Conservation (phyloP, 2,329 filamentous ascomycete species). For the Fusarium sp. region DNA sequence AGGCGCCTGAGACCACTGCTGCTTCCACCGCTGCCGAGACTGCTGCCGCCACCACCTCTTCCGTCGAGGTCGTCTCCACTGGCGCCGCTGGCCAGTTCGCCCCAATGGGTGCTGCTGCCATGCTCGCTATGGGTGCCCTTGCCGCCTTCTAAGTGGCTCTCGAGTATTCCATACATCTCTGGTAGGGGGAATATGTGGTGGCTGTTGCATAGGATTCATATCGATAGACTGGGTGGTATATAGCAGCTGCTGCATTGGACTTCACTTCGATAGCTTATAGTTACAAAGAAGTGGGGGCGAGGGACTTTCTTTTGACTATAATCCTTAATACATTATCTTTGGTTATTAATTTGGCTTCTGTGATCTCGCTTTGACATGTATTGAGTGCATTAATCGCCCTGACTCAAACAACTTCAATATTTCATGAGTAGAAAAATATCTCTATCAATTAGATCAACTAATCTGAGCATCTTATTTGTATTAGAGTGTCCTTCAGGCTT, state of each 20-base stretch:
- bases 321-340: background rate
- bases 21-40: background rate
- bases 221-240: background rate
- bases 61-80: background rate
- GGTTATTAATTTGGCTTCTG: background rate
- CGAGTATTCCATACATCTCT: background rate
- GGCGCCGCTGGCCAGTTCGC: background rate
- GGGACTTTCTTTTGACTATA: slow-evolving; percentile 3
- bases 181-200: background rate
- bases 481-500: background rate
- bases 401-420: too few species aligned
- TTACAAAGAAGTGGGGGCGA: background rate
- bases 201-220: background rate
- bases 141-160: slow-evolving; percentile 3
- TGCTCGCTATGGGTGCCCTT: slow-evolving; percentile 7
- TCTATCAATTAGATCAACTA: too few species aligned
- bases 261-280: slow-evolving; percentile 6
- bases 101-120: slow-evolving; percentile 7
- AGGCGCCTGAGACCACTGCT: background rate
- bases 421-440: too few species aligned
- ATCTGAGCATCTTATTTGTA: too few species aligned
- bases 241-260: background rate
- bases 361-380: background rate
- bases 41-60: background rate
- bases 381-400: background rate